Base-by-base conservation (phyloP, 176 grass and related monocot genomes). In the Carex parvula region DNA sequence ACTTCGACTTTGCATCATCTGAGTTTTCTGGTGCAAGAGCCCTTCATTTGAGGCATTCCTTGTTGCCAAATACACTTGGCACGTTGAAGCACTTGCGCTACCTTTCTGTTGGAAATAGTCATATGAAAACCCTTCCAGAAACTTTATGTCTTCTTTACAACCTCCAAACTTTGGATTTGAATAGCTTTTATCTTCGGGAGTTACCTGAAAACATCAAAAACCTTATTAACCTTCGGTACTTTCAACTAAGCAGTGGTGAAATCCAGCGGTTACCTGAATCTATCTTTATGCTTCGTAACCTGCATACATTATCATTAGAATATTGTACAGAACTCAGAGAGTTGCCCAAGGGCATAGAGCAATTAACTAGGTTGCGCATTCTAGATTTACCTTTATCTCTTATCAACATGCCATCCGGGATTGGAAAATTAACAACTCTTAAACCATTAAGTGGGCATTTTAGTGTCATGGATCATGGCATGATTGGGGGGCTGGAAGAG, bases 131-230 rank as follows among this genome's bases (percentile, higher is more conserved):
- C 0, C 12, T 74, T 12, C 39, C 70, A 22, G 70, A 44, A 74
- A 42, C 70, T 41, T 41, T 74, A 18, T 74, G 70, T 20, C 10
- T 41, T 74, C 70, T 74, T 18, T 74, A 18, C 33, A 74, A 74
- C 70, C 70, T 74, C 4, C 33, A 81, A 81, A 81, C 17, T 20
- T 81, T 81, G 32, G 58, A 81, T 18, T 4, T 79, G 21, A 14
- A 10, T 30, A 17, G 16, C 35, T 59, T 81, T 61, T 42, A 3
- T 81, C 18, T 81, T 44, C 16, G 11, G 7, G 76, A 37, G 3
- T 64, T 81, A 16, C 79, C 79, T 61, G 17, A 41, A 48, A 61
- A 61, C 0, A 81, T 81, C 6, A 39, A 41, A 12, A 64, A 64
- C 1, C 55, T 81, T 13, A 41, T 81, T 7, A 81, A 81, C 37